Conservation (phyloP, 2,329 filamentous ascomycete genomes). For the Ophiocordyceps camponoti-floridani region DNA sequence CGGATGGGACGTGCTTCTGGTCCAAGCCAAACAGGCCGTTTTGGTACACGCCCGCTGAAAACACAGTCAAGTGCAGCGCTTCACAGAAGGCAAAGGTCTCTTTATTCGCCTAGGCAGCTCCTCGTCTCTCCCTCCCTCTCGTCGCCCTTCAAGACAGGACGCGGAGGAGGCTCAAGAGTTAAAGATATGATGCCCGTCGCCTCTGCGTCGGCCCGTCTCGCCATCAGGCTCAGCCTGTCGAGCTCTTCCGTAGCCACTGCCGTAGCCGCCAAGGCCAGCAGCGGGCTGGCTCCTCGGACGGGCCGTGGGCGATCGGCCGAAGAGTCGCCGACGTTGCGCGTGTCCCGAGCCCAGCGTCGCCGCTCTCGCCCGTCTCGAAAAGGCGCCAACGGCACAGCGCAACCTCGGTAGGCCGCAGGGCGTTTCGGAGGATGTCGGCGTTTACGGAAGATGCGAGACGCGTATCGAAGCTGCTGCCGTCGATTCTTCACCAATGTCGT, state of each 20-base stretch:
- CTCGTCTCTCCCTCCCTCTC: neutral
- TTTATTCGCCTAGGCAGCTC: neutral
- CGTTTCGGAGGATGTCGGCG: slow-evolving; percentile 10
- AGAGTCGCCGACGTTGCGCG: slow-evolving; percentile 8
- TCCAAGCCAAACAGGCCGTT: no score
- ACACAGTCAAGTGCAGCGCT: no score
- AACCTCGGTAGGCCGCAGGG: slow-evolving; percentile 3
- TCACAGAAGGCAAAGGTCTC: no score
- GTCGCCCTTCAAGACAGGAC: neutral
- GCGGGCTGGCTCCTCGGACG: slow-evolving; percentile 7
- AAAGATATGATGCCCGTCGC: neutral
- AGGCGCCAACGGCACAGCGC: neutral
- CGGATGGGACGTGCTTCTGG: no score
- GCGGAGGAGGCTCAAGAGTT: neutral
- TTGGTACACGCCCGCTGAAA: no score
- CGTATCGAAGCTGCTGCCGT: slow-evolving; percentile 7
- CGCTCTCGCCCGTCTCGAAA: slow-evolving; percentile 11
- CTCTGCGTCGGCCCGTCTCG: slow-evolving; percentile 4
- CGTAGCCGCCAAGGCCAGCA: slow-evolving; percentile 11
- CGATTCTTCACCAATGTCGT: slow-evolving; percentile 9
- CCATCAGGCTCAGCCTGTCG: slow-evolving; percentile 13
- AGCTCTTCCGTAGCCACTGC: slow-evolving; percentile 12
- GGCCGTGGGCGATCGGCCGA: slow-evolving; percentile 7
- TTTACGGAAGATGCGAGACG: slow-evolving; percentile 7
- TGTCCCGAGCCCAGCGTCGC: slow-evolving; percentile 12